Evolutionary conservation across 2,329 filamentous ascomycete species (phyloP).

Genomic region (Fusarium proliferatum): DNA sequence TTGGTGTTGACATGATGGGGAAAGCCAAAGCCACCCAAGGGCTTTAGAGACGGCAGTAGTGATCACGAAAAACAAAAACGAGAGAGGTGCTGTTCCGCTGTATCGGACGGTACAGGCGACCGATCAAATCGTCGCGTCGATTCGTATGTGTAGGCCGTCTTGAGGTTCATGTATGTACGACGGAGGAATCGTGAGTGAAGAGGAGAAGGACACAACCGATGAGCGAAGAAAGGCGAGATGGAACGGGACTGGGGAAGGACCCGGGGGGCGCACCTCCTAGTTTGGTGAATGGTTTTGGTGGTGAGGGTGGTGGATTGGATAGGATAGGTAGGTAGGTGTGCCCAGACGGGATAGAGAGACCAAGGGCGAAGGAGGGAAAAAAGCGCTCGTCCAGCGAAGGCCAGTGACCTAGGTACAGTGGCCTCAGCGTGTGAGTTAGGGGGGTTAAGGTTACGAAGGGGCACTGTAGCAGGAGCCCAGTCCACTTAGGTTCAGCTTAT

Average conservation of each 20-base stretch:
- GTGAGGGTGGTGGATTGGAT: slow-evolving; percentile 20
- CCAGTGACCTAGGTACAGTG: slow-evolving; percentile 14
- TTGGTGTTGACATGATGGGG: slow-evolving; percentile 80
- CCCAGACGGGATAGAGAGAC: background rate
- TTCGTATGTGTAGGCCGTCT: slow-evolving; percentile 26
- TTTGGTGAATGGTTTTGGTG: slow-evolving; percentile 37
- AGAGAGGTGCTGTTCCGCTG: slow-evolving; percentile 20
- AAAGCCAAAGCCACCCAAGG: slow-evolving; percentile 42
- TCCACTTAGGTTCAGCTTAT: background rate
- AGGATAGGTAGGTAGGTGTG: background rate
- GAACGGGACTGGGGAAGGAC: slow-evolving; percentile 36
- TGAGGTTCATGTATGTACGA: slow-evolving; percentile 15
- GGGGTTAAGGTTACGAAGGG: slow-evolving; percentile 10
- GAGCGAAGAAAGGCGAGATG: slow-evolving; percentile 39
- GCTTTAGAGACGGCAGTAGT: slow-evolving; percentile 26
- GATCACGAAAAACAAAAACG: slow-evolving; percentile 27
- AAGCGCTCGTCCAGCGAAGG: background rate
- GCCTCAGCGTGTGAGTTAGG: slow-evolving; percentile 13
- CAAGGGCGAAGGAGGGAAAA: background rate
- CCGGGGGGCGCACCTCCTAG: slow-evolving; percentile 33
- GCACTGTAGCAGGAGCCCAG: slow-evolving; percentile 14
- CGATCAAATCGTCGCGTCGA: slow-evolving; percentile 32
- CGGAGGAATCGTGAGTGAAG: slow-evolving; percentile 26
- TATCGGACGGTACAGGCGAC: slow-evolving; percentile 34
- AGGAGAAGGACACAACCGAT: slow-evolving; percentile 33